These are phyloP conservation scores for Proteromonas lacertae DNA, from an alignment of 352 stramenopile genomes.

Conservation along the genomic window DNA sequence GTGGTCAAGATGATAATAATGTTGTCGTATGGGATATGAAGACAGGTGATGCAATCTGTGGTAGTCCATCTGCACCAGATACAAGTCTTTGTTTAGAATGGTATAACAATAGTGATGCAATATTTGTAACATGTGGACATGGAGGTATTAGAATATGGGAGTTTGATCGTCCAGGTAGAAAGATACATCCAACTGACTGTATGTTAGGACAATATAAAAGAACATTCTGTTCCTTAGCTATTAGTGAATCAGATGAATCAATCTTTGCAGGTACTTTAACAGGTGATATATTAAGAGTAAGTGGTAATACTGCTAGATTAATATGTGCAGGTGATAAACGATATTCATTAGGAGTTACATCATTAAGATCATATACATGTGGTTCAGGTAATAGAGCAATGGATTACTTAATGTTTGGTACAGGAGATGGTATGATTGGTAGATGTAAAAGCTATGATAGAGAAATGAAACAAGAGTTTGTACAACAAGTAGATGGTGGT, in stretches of 20 bases:
- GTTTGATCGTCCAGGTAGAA: conserved; percentile 24
- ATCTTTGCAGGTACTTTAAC: conserved; percentile 71
- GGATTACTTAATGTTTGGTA: conserved; percentile 51
- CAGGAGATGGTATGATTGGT: conserved; percentile 39
- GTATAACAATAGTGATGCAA: conserved; percentile 53
- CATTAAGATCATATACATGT: no score
- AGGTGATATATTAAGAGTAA: conserved; percentile 68
- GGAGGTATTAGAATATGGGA: conserved; percentile 57
- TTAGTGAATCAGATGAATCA: conserved; percentile 54
- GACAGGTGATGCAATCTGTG: conserved; percentile 41
- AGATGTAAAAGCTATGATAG: conserved; percentile 26
- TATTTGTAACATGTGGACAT: conserved; percentile 67
- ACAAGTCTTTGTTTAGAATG: conserved; percentile 40
- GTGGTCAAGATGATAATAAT: conserved; percentile 75
- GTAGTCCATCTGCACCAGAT: conserved; percentile 52
- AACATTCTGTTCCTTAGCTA: conserved; percentile 54
- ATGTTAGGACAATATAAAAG: conserved; percentile 63
- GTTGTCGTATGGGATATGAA: conserved; percentile 71
- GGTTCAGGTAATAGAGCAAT: no score
- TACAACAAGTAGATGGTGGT: no score
- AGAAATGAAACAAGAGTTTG: conserved; percentile 42
- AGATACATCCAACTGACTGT: conserved; percentile 60
- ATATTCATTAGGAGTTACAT: conserved; percentile 54
- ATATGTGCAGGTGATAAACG: conserved; percentile 28
- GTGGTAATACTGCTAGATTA: conserved; percentile 60